Evolutionary conservation across 2,329 filamentous ascomycete species (phyloP).

Genomic region (Penicillium brasilianum): DNA sequence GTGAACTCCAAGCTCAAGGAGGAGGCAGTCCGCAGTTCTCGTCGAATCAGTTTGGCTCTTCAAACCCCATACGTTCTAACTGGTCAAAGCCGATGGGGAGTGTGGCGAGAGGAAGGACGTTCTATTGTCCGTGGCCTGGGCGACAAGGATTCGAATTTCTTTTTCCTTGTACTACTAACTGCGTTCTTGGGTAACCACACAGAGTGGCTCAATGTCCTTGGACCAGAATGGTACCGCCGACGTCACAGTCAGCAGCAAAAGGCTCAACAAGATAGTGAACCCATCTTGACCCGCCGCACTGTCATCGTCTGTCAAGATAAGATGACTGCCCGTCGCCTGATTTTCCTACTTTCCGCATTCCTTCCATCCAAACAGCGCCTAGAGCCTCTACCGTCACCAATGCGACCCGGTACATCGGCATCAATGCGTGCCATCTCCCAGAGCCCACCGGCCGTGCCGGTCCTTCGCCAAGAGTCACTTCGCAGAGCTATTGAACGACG

Average conservation of each 20-base stretch:
- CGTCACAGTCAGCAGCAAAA: constrained; percentile 59
- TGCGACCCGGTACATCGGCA: constrained; percentile 48
- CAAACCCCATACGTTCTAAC: constrained; percentile 62
- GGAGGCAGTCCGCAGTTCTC: constrained; percentile 53
- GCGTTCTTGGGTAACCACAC: constrained; percentile 65
- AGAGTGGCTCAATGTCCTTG: constrained; percentile 62
- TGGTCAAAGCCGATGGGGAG: constrained; percentile 63
- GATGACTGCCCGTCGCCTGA: constrained; percentile 62
- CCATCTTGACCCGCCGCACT: constrained; percentile 58
- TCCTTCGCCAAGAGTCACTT: constrained; percentile 59
- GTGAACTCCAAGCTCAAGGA: constrained; percentile 53
- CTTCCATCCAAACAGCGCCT: constrained; percentile 55
- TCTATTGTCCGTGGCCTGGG: constrained; percentile 62
- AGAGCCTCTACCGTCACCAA: constrained; percentile 45
- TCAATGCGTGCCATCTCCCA: constrained; percentile 58
- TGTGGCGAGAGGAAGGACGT: constrained; percentile 65
- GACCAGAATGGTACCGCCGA: constrained; percentile 60
- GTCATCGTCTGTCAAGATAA: constrained; percentile 64
- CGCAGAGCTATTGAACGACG: constrained; percentile 60
- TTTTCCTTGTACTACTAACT: constrained; percentile 63
- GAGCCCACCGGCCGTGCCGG: constrained; percentile 57
- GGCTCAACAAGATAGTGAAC: constrained; percentile 52
- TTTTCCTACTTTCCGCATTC: constrained; percentile 64
- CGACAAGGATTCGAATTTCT: constrained; percentile 63
- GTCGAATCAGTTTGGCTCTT: constrained; percentile 59